These are phyloP conservation scores for Vaccinium myrtillus DNA, from an alignment of 148 eudicot genomes.

Conservation along the genomic window DNA sequence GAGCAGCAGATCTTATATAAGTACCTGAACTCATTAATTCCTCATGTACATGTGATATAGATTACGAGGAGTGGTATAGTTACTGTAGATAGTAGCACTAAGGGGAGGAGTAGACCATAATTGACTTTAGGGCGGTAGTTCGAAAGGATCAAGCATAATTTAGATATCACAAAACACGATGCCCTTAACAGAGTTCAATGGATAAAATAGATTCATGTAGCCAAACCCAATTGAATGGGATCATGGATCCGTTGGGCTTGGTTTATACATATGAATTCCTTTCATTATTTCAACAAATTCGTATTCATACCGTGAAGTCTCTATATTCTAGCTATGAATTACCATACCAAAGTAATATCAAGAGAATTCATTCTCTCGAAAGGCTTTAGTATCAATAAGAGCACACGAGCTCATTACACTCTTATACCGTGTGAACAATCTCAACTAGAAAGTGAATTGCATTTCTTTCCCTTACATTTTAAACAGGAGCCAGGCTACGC, in stretches of 20 bases:
- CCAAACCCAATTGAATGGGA: not conserved
- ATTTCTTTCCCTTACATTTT: not conserved
- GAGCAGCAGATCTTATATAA: not conserved
- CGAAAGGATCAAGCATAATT: not conserved
- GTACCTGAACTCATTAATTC: not conserved
- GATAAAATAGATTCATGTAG: not conserved
- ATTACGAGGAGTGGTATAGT: not conserved
- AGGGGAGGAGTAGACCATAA: not conserved
- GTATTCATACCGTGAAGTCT: not conserved
- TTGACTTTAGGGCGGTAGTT: not conserved
- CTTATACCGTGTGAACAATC: not conserved
- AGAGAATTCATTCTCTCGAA: not conserved
- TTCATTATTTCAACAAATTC: too few relatives aligned
- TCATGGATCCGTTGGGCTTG: not conserved
- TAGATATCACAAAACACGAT: not conserved
- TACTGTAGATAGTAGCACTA: not conserved
- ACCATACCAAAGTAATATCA: not conserved
- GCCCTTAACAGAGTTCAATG: not conserved
- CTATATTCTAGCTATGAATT: not conserved
- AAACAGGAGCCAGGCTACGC: not conserved
- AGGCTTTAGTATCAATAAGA: not conserved
- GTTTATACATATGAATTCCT: not conserved
- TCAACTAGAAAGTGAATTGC: not conserved
- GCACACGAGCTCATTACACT: not conserved
- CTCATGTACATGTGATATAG: not conserved